Conservation (phyloP, 2,329 filamentous ascomycete species). For the Acephala macrosclerotiorum region DNA sequence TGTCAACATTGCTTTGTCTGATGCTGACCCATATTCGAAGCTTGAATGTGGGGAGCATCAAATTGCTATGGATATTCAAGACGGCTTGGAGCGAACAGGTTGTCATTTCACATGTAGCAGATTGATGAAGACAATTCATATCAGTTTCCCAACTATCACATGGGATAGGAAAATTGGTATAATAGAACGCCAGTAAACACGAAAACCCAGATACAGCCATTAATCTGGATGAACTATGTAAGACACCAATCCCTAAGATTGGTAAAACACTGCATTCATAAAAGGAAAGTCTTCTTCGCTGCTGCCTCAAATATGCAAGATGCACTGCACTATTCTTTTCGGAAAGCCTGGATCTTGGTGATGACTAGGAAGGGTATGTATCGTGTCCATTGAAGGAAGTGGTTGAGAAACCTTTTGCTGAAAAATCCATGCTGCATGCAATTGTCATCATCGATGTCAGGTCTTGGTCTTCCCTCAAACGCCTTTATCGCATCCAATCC, state of each 20-base stretch:
- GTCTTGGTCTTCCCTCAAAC: slow-evolving; percentile 30
- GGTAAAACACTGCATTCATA: neutral
- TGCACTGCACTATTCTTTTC: neutral
- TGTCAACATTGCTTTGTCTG: neutral
- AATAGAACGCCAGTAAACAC: neutral
- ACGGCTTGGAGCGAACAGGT: neutral
- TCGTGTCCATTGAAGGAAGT: slow-evolving; percentile 1
- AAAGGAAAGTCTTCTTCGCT: neutral
- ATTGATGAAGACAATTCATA: neutral
- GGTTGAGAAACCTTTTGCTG: neutral
- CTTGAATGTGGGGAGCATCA: neutral
- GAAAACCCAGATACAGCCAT: neutral
- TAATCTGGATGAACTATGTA: slow-evolving; percentile 1
- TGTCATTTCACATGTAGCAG: neutral
- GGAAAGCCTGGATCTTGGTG: neutral
- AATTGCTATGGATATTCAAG: neutral
- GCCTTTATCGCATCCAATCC: slow-evolving; percentile 46
- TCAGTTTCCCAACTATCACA: neutral
- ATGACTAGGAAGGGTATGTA: slow-evolving; percentile 10
- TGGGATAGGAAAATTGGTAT: neutral
- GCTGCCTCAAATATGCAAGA: neutral
- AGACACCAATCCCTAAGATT: too few relatives aligned
- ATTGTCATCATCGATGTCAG: neutral
- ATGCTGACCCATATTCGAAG: neutral
- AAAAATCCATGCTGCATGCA: slow-evolving; percentile 8